Evolutionary conservation across 306 rosid species (phyloP).

Genomic region (Mimosa bimucronata): DNA sequence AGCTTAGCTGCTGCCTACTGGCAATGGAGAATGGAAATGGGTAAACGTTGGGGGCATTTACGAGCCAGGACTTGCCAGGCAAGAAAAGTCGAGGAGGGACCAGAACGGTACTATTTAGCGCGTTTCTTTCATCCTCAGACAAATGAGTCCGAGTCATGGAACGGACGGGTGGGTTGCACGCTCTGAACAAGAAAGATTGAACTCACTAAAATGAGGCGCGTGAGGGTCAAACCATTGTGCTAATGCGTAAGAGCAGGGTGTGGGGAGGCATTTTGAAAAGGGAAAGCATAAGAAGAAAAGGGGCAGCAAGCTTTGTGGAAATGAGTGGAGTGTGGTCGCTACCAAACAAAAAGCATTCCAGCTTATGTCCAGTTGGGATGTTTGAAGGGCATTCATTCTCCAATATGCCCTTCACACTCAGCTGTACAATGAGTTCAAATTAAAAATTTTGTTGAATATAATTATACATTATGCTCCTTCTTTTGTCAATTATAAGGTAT

Average conservation of each 20-base stretch:
- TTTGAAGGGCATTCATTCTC: background rate
- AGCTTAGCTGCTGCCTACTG: background rate
- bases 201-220: constrained; percentile 13
- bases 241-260: background rate
- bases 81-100: constrained; percentile 39
- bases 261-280: background rate
- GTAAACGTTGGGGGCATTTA: constrained; percentile 49
- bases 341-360: constrained; percentile 63
- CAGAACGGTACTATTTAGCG: constrained; percentile 44
- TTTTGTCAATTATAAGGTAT: no score
- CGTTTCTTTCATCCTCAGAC: constrained; percentile 22
- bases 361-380: constrained; percentile 55
- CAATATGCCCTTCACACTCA: constrained; percentile 1
- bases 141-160: background rate
- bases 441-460: no score
- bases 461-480: no score
- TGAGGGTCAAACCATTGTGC: constrained; percentile 32
- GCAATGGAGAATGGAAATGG: background rate
- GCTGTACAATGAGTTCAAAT: no score
- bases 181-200: background rate
- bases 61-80: constrained; percentile 51
- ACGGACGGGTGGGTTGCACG: constrained; percentile 20
- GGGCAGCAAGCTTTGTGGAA: constrained; percentile 42
- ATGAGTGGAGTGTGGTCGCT: constrained; percentile 42
- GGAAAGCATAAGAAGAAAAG: constrained; percentile 1